A percentile compares a stretch with the other conserved stretches of the same genome.
These are phyloP conservation scores for Trichoderma semiorbis DNA, from an alignment of 2,329 filamentous ascomycete genomes.

Conservation along the genomic window DNA sequence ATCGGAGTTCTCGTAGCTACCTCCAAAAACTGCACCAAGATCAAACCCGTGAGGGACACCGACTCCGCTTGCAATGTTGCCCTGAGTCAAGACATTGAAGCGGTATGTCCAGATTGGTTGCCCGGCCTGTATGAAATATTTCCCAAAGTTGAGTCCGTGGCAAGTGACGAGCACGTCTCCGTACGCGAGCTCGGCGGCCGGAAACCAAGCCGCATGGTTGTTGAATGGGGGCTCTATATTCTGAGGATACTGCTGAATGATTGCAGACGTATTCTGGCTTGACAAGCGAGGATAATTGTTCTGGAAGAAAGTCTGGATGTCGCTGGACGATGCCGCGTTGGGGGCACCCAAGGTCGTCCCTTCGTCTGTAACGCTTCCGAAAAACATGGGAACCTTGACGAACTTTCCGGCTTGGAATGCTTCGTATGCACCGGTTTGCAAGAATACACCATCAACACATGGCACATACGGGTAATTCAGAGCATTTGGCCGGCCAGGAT, in stretches of 20 bases:
- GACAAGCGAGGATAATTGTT: constrained; percentile 10
- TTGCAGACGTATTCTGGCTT: background rate
- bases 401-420: constrained; percentile 48
- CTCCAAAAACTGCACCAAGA: constrained; percentile 60
- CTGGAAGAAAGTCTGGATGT: constrained; percentile 9
- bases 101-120: constrained; percentile 13
- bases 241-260: constrained; percentile 13
- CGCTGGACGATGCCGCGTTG: background rate
- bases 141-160: constrained; percentile 14
- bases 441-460: constrained; percentile 50
- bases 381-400: constrained; percentile 52
- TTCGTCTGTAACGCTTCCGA: constrained; percentile 38
- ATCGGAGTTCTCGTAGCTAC: constrained; percentile 25
- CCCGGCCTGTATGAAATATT: constrained; percentile 9
- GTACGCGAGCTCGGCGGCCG: constrained; percentile 12
- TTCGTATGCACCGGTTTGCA: constrained; percentile 48
- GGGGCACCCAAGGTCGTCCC: constrained; percentile 33
- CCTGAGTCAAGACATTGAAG: constrained; percentile 19
- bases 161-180: constrained; percentile 14
- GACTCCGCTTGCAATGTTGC: constrained; percentile 46
- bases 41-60: constrained; percentile 65
- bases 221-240: constrained; percentile 8
- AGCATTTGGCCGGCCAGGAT: constrained; percentile 24
- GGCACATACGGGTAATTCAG: constrained; percentile 54
- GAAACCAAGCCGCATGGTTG: constrained; percentile 10